Evolutionary conservation across 441 rosid species (phyloP).

Genomic region (Pelargonium citronellum): DNA sequence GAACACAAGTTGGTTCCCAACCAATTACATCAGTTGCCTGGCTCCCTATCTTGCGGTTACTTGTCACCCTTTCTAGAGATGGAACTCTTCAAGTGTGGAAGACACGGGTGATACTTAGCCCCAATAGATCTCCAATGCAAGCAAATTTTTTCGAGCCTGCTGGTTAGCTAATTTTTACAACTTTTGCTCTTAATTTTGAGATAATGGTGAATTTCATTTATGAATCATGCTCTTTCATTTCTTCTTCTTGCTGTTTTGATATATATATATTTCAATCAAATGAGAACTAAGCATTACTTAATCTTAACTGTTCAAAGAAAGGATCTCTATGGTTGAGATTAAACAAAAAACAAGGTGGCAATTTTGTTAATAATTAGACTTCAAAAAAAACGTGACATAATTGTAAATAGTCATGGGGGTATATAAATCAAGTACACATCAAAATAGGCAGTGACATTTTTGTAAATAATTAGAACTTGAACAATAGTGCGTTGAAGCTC

Average conservation of each 20-base stretch:
- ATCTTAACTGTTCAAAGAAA: background rate
- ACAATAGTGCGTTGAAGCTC: no score
- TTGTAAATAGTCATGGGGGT: background rate
- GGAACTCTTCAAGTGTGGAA: slow-evolving; percentile 96
- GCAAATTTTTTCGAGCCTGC: slow-evolving; percentile 95
- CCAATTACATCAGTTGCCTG: slow-evolving; percentile 88
- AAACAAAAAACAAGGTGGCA: no score
- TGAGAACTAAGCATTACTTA: background rate
- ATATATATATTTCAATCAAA: no score
- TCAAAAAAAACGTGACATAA: background rate
- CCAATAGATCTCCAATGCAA: slow-evolving; percentile 89
- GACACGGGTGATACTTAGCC: slow-evolving; percentile 70
- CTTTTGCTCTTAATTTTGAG: background rate
- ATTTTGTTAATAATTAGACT: background rate
- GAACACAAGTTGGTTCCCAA: slow-evolving; percentile 96
- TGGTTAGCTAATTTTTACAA: slow-evolving; percentile 38
- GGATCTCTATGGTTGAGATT: no score
- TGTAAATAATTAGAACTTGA: no score
- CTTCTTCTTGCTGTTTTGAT: background rate
- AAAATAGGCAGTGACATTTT: no score
- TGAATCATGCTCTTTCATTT: background rate
- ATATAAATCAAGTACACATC: no score
- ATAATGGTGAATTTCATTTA: background rate
- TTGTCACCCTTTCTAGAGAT: slow-evolving; percentile 86
- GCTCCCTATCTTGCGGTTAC: slow-evolving; percentile 78